Evolutionary conservation across 2,329 filamentous ascomycete species (phyloP).

Genomic region (Pseudogymnoascus sp.): DNA sequence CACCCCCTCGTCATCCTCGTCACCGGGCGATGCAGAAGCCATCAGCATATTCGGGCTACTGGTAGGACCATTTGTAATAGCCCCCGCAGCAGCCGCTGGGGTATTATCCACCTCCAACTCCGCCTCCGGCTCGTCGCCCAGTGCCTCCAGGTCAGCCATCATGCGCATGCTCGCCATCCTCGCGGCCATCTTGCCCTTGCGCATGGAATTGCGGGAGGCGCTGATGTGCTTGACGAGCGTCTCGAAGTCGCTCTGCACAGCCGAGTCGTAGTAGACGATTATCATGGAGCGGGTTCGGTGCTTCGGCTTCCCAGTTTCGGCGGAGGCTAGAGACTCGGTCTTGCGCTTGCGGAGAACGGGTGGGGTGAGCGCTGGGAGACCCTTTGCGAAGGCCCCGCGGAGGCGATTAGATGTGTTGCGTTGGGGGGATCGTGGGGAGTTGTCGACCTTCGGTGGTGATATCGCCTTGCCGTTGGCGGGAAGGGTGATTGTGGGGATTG

Average conservation of each 20-base stretch:
- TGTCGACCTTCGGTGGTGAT: not conserved
- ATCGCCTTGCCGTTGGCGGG: not conserved
- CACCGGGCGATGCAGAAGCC: not conserved
- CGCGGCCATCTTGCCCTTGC: constrained; percentile 80
- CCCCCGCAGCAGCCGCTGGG: not conserved
- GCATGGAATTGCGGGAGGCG: constrained; percentile 71
- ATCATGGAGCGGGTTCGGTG: constrained; percentile 69
- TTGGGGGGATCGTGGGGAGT: not conserved
- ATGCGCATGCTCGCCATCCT: constrained; percentile 61
- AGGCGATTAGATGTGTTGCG: not conserved
- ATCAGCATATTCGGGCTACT: not conserved
- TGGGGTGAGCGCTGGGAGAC: constrained; percentile 6
- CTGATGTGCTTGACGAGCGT: constrained; percentile 76
- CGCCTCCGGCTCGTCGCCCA: constrained; percentile 37
- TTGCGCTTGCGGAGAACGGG: constrained; percentile 26
- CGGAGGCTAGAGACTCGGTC: constrained; percentile 27
- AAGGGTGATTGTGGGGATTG: not conserved
- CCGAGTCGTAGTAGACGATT: constrained; percentile 87
- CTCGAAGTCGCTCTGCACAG: constrained; percentile 77
- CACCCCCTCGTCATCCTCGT: constrained; percentile 25
- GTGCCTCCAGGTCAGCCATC: constrained; percentile 52
- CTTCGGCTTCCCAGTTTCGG: constrained; percentile 23
- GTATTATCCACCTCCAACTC: constrained; percentile 24
- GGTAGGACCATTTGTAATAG: constrained; percentile 2
- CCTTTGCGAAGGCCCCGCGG: not conserved